Evolutionary conservation across 768 basidiomycete genomes (phyloP).

Genomic region (Chiua virens): DNA sequence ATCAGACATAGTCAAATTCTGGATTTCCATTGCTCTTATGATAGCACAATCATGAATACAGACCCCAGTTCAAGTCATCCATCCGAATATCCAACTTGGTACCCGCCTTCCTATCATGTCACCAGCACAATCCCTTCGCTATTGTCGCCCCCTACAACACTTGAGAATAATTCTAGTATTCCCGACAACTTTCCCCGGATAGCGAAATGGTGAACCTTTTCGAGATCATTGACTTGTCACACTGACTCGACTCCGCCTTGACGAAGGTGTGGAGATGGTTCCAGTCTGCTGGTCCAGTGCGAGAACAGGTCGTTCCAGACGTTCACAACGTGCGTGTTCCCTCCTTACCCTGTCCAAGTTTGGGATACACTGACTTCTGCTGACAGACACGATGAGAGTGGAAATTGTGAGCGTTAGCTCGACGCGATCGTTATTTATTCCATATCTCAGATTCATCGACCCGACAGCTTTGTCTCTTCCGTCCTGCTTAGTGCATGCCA

Average conservation of each 20-base stretch:
- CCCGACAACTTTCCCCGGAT: constrained; percentile 51
- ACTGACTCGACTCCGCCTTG: background rate
- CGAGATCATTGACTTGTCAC: background rate
- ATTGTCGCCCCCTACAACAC: constrained; percentile 7
- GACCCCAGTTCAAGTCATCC: no score
- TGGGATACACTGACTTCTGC: background rate
- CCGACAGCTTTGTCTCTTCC: background rate
- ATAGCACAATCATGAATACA: background rate
- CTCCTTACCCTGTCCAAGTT: background rate
- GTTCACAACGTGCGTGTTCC: constrained; percentile 42
- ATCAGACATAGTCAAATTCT: no score
- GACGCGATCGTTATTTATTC: background rate
- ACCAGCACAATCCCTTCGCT: constrained; percentile 7
- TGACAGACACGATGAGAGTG: background rate
- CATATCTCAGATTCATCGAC: background rate
- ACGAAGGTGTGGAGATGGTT: constrained; percentile 74
- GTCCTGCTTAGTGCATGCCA: constrained; percentile 12
- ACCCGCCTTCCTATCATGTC: constrained; percentile 32
- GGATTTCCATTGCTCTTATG: no score
- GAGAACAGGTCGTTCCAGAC: constrained; percentile 69
- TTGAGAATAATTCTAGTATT: constrained; percentile 24
- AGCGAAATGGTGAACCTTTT: constrained; percentile 51
- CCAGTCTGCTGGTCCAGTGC: constrained; percentile 61
- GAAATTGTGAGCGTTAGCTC: background rate
- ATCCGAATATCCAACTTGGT: constrained; percentile 23